Evolutionary conservation across 805 yeast genomes (phyloP), one percentile per base, ranked within the genome.

Genomic region (Saccharomycopsis sp.): DNA sequence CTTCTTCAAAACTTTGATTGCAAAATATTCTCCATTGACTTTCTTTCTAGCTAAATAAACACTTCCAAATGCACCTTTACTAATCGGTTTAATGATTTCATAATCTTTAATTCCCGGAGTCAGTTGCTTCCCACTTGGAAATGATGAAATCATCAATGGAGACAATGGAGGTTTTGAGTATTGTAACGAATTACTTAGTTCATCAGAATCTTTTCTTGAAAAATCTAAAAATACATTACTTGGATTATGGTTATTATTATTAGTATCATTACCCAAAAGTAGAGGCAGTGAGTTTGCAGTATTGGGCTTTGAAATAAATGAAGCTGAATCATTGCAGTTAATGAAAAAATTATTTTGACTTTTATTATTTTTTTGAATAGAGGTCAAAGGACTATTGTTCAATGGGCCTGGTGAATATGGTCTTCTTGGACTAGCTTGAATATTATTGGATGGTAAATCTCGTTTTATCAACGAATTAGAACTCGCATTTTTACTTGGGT

Each of bases 51-150:
- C 88, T 6, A 92, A 66, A 58, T 78, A 92, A 2, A 92, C 99
- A 28, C 94, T 81, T 0, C 98, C 98, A 66, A 88, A 92, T 0
- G 99, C 98, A 31, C 99, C 98, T 54, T 86, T 84, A 53, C 95
- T 85, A 38, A 92, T 86, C 0, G 98, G 96, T 56, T 87, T 86
- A 41, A 92, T 64, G 23, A 92, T 74, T 51, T 86, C 95, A 58
- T 87, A 92, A 57, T 94, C 97, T 44, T 70, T 73, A 23, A 89
- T 86, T 2, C 85, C 77, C 0, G 94, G 92, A 3, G 67, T 61
- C 0, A 63, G 51, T 0, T 82, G 69, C 45, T 74, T 73, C 26
- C 62, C 59, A 0, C 69, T 45, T 4, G 77, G 69, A 2, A 80
- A 69, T 9, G 76, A 71, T 1, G 89, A 79, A 1, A 84, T 73